Conservation (phyloP, 2,329 filamentous ascomycete species). For the Bipolaris gigantea region DNA sequence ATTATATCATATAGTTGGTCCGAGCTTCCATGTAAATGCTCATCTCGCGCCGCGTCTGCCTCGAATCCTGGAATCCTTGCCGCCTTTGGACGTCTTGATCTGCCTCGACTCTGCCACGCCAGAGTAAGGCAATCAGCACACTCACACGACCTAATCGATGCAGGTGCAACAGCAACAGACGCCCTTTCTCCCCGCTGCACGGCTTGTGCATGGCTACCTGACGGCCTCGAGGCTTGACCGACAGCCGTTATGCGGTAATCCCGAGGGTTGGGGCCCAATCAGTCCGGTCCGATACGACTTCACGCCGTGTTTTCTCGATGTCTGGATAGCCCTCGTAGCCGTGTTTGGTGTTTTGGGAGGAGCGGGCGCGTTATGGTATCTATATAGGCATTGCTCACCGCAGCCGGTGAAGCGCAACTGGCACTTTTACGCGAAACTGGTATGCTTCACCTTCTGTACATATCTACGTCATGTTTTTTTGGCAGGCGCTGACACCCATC, state of each 20-base stretch:
- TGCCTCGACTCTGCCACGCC: slow-evolving; percentile 23
- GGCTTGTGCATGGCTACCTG: slow-evolving; percentile 56
- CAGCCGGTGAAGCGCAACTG: slow-evolving; percentile 76
- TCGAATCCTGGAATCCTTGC: slow-evolving; percentile 7
- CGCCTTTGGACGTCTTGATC: slow-evolving; percentile 15
- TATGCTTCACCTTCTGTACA: slow-evolving; percentile 43
- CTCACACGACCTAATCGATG: slow-evolving; percentile 36
- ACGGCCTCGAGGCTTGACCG: slow-evolving; percentile 46
- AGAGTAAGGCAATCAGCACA: slow-evolving; percentile 29
- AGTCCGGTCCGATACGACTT: slow-evolving; percentile 89
- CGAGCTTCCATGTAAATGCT: slow-evolving; percentile 14
- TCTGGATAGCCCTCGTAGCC: slow-evolving; percentile 79
- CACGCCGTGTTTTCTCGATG: slow-evolving; percentile 95
- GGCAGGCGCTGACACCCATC: slow-evolving; percentile 12
- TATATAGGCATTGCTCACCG: slow-evolving; percentile 69
- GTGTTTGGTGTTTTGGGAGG: slow-evolving; percentile 79
- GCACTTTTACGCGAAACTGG: slow-evolving; percentile 93
- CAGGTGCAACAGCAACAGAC: slow-evolving; percentile 43
- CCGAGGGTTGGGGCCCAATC: slow-evolving; percentile 93
- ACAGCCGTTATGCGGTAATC: slow-evolving; percentile 83
- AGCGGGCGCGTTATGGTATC: slow-evolving; percentile 75
- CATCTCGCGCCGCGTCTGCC: slow-evolving; percentile 8
- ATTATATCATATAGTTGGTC: slow-evolving; percentile 18
- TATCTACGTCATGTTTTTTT: neutral
- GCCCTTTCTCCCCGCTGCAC: slow-evolving; percentile 36